Evolutionary conservation across 768 basidiomycete genomes (phyloP).

Genomic region (Candolleomyces efflorescens): DNA sequence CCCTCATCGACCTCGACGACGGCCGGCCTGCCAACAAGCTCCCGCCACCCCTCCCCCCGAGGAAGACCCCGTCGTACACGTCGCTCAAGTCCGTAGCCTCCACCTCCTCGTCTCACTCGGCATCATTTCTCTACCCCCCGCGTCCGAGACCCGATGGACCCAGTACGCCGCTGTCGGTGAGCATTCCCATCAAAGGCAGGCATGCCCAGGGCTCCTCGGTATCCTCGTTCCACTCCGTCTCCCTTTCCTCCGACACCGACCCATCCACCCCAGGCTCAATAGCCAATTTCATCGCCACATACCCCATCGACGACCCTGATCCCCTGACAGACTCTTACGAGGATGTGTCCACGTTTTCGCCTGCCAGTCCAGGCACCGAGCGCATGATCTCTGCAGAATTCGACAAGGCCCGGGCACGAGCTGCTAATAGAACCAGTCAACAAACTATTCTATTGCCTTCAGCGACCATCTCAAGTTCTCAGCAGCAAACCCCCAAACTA

Average conservation of each 20-base stretch:
- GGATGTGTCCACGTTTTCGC: conserved; percentile 52
- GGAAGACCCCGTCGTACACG: conserved; percentile 48
- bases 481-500: conserved; percentile 29
- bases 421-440: conserved; percentile 18
- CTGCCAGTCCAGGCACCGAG: conserved; percentile 49
- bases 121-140: conserved; percentile 26
- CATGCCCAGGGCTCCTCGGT: conserved; percentile 68
- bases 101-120: conserved; percentile 24
- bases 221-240: conserved; percentile 82
- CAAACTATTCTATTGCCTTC: not conserved
- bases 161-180: conserved; percentile 38
- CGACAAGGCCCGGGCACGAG: conserved; percentile 39
- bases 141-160: conserved; percentile 40
- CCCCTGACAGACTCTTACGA: conserved; percentile 71
- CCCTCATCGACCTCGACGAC: conserved; percentile 68
- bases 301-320: conserved; percentile 45
- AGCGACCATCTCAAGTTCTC: not conserved
- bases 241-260: conserved; percentile 64
- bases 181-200: conserved; percentile 13
- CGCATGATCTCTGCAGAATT: conserved; percentile 44
- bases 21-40: conserved; percentile 57
- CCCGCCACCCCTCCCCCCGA: conserved; percentile 60
- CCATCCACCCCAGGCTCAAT: conserved; percentile 38
- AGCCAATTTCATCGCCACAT: conserved; percentile 40
- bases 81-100: conserved; percentile 41